Evolutionary conservation across 2,329 filamentous ascomycete species (phyloP).

Genomic region (Ophiostoma triangulosporum): DNA sequence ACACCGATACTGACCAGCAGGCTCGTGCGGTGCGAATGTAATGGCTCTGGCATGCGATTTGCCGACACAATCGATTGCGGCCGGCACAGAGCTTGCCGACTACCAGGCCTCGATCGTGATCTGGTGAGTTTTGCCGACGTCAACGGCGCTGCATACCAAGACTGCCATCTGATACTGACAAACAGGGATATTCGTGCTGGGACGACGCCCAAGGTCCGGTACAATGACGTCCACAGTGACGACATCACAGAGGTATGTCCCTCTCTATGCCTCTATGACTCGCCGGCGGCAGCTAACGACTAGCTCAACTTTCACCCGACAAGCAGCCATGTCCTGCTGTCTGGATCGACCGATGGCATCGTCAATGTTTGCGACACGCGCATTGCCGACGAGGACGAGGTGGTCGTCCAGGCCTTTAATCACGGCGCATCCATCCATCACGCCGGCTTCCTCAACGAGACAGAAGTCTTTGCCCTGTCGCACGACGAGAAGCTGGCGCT

Average conservation of each 20-base stretch:
- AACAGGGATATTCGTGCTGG: slow-evolving; percentile 48
- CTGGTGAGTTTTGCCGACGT: slow-evolving; percentile 32
- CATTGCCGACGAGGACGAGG: slow-evolving; percentile 62
- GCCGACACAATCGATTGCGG: slow-evolving; percentile 46
- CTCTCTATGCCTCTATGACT: neutral
- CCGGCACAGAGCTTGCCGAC: slow-evolving; percentile 59
- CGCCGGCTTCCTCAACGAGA: slow-evolving; percentile 53
- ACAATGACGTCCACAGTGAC: slow-evolving; percentile 54
- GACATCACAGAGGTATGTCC: slow-evolving; percentile 45
- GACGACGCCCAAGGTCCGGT: slow-evolving; percentile 34
- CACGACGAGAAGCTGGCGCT: slow-evolving; percentile 68
- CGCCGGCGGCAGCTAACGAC: neutral
- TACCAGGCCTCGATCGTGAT: slow-evolving; percentile 47
- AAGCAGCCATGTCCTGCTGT: slow-evolving; percentile 49
- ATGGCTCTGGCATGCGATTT: slow-evolving; percentile 51
- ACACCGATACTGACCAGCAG: slow-evolving; percentile 10
- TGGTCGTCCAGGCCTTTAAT: slow-evolving; percentile 65
- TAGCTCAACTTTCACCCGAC: slow-evolving; percentile 48
- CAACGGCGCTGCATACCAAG: neutral
- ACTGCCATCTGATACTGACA: neutral
- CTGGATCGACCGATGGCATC: slow-evolving; percentile 67
- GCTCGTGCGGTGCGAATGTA: slow-evolving; percentile 24
- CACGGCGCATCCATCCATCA: slow-evolving; percentile 62
- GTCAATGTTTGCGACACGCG: slow-evolving; percentile 64
- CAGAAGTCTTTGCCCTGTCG: slow-evolving; percentile 57